phyloP scores from a whole-genome alignment of 306 rosid genomes.

The Abrus precatorius region DNA sequence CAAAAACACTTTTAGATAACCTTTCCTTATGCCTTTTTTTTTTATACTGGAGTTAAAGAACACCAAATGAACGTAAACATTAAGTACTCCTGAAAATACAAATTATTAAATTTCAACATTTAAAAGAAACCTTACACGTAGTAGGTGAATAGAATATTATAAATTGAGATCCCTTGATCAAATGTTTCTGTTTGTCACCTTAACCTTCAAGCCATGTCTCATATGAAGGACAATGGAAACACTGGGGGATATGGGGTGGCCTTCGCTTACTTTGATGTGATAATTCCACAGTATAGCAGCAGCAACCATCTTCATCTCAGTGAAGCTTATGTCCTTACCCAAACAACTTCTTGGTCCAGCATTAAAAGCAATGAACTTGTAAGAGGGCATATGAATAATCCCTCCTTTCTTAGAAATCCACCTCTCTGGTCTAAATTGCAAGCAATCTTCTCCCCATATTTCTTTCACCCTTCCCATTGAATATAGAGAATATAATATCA shows the following conservation, averaged over 20 bases:
- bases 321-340: background rate
- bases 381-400: conserved; percentile 1
- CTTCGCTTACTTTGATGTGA: background rate
- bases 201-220: conserved; percentile 16
- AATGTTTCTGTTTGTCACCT: background rate
- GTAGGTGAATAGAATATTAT: background rate
- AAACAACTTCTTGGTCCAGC: conserved; percentile 23
- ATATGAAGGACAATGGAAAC: background rate
- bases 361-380: conserved; percentile 16
- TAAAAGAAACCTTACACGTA: background rate
- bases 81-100: background rate
- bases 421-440: conserved; percentile 13
- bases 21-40: too few species aligned
- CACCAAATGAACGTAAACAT: background rate
- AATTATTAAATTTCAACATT: background rate
- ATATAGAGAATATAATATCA: background rate
- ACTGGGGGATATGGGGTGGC: background rate
- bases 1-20: too few species aligned
- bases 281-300: conserved; percentile 7
- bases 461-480: background rate
- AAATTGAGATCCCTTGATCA: background rate
- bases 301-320: background rate
- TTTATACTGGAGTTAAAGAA: background rate
- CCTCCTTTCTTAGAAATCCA: conserved; percentile 1
- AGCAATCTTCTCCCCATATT: conserved; percentile 15